A percentile compares a stretch with the other conserved stretches of the same genome.
Evolutionary conservation across 208 protist species (phyloP).

Genomic region (Crithidia thermophila): DNA sequence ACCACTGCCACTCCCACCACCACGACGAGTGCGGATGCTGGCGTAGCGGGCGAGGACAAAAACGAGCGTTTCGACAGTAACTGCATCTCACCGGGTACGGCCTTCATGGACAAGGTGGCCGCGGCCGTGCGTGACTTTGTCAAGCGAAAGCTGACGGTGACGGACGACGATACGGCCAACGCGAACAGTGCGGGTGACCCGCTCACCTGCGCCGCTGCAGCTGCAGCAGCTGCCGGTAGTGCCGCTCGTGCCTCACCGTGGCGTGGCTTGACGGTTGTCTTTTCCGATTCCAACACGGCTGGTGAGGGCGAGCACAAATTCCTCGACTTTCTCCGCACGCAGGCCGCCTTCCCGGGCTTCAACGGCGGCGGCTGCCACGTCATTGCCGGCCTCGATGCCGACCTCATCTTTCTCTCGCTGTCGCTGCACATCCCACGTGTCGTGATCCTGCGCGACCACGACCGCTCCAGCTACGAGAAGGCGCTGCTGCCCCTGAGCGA

Average conservation of each 20-base stretch:
- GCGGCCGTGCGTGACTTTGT: constrained; percentile 64
- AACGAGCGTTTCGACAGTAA: constrained; percentile 96
- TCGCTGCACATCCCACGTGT: constrained; percentile 95
- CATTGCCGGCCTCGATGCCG: constrained; percentile 99
- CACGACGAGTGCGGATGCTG: not conserved
- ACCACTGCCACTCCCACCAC: not conserved
- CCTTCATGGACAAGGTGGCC: constrained; percentile 97
- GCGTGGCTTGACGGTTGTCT: constrained; percentile 85
- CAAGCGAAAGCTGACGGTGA: constrained; percentile 72
- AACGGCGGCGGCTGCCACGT: constrained; percentile 90
- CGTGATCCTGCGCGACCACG: constrained; percentile 88
- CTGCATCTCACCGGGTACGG: constrained; percentile 98
- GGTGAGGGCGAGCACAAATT: constrained; percentile 98
- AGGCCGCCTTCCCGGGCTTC: constrained; percentile 75
- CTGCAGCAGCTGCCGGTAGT: not conserved
- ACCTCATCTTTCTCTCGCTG: constrained; percentile 98
- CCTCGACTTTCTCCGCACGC: constrained; percentile 87
- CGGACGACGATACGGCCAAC: not conserved
- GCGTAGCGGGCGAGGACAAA: constrained; percentile 2
- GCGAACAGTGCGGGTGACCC: constrained; percentile 4
- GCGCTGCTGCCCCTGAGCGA: constrained; percentile 15
- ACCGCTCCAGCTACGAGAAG: constrained; percentile 37
- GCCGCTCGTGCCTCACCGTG: constrained; percentile 64
- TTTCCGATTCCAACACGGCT: constrained; percentile 94
- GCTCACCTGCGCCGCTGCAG: not conserved